Evolutionary conservation across 345 rosid species (phyloP).

Genomic region (Lepidium africanum): DNA sequence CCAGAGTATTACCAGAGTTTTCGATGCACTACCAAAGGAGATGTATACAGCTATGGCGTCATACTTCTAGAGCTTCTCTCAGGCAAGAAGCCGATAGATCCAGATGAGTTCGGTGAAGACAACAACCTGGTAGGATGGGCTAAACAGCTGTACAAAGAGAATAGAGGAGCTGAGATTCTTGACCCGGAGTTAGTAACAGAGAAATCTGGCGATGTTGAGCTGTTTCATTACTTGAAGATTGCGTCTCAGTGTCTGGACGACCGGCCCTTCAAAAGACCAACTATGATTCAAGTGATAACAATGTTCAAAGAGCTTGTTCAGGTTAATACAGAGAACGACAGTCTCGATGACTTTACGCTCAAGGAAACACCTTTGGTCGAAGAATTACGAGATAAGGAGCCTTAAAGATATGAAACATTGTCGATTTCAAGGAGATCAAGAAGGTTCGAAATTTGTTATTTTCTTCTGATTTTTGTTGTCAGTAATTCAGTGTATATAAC

Average conservation of each 20-base stretch:
- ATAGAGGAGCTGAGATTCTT: constrained; percentile 59
- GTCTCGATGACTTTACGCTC: constrained; percentile 20
- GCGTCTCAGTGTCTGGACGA: constrained; percentile 82
- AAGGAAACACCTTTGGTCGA: constrained; percentile 25
- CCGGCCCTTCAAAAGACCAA: constrained; percentile 58
- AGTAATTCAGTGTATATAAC: not conserved
- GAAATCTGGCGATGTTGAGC: constrained; percentile 64
- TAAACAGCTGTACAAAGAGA: constrained; percentile 62
- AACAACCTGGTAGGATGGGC: constrained; percentile 98
- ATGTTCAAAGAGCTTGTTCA: constrained; percentile 62
- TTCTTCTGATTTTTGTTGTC: constrained; percentile 1
- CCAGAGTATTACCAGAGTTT: constrained; percentile 97
- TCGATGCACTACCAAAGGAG: constrained; percentile 75
- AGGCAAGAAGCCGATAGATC: constrained; percentile 81
- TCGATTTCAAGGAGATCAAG: not conserved
- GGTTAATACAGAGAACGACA: constrained; percentile 56
- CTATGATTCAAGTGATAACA: constrained; percentile 78
- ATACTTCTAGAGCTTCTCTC: constrained; percentile 84
- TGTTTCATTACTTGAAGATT: constrained; percentile 54
- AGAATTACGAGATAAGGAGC: constrained; percentile 20
- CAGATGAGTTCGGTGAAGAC: constrained; percentile 78
- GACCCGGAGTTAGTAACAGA: constrained; percentile 61
- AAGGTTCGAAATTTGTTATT: not conserved
- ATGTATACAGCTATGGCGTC: constrained; percentile 90
- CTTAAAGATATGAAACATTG: not conserved